A percentile compares a stretch with the other conserved stretches of the same genome.
Evolutionary conservation across 352 stramenopile species (phyloP).

Genomic region (Phytopythium ostracodes): DNA sequence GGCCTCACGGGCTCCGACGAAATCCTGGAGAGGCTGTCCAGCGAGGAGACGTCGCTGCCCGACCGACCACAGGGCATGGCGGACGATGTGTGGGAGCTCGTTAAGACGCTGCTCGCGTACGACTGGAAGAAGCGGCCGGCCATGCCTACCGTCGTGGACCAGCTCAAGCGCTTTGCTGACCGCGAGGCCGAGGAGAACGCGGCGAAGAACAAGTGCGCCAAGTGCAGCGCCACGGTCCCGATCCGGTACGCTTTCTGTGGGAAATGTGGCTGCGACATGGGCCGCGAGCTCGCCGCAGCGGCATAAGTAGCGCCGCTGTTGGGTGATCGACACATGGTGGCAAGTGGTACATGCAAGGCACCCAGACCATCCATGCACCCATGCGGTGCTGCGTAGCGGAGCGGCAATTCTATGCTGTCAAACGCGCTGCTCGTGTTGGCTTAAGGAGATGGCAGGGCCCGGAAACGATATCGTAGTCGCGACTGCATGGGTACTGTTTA

Average conservation of each 20-base stretch:
- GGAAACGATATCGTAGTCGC: too few relatives aligned
- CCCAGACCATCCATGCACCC: too few relatives aligned
- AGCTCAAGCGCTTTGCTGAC: conserved; percentile 14
- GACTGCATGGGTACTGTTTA: too few relatives aligned
- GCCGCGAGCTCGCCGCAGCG: background rate
- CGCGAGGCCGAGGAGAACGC: conserved; percentile 6
- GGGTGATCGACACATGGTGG: too few relatives aligned
- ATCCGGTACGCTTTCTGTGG: background rate
- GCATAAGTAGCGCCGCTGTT: background rate
- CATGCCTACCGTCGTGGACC: conserved; percentile 7
- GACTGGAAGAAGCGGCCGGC: conserved; percentile 14
- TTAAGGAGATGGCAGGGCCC: too few relatives aligned
- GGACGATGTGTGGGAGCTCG: conserved; percentile 15
- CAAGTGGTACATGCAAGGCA: too few relatives aligned
- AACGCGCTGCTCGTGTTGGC: too few relatives aligned
- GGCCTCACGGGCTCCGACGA: conserved; percentile 21
- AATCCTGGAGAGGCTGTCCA: conserved; percentile 20
- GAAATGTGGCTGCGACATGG: background rate
- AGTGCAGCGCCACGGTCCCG: background rate
- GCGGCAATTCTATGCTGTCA: too few relatives aligned
- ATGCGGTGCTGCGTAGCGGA: too few relatives aligned
- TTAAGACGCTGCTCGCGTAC: conserved; percentile 8
- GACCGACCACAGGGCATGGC: conserved; percentile 9
- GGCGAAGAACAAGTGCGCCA: background rate
- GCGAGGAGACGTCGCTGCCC: conserved; percentile 10